A percentile compares a stretch with the other conserved stretches of the same genome.
These are phyloP conservation scores for Plenodomus biglobosus DNA, from an alignment of 2,329 filamentous ascomycete genomes.

Conservation along the genomic window DNA sequence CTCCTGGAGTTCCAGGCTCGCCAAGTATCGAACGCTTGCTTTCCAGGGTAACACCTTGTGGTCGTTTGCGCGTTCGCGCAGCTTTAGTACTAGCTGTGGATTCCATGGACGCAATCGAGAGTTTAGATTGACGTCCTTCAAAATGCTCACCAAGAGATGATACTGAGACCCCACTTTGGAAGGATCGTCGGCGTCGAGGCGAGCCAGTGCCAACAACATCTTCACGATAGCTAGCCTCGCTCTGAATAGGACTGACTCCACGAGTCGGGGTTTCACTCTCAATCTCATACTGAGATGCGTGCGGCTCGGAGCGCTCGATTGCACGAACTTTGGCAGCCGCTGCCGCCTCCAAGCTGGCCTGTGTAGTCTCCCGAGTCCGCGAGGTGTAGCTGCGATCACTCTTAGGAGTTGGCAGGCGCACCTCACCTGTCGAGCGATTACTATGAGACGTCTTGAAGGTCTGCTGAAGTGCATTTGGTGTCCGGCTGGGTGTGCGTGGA, in stretches of 20 bases:
- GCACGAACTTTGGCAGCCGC: constrained; percentile 45
- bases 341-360: constrained; percentile 31
- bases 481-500: constrained; percentile 65
- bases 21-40: constrained; percentile 53
- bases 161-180: constrained; percentile 50
- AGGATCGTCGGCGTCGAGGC: constrained; percentile 54
- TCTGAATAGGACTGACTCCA: constrained; percentile 85
- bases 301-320: constrained; percentile 37
- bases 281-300: constrained; percentile 43
- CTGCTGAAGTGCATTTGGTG: constrained; percentile 57
- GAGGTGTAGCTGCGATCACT: constrained; percentile 51
- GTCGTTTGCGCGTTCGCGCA: constrained; percentile 56
- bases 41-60: constrained; percentile 56
- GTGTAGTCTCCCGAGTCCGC: constrained; percentile 21
- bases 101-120: constrained; percentile 61
- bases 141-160: constrained; percentile 65
- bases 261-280: constrained; percentile 50
- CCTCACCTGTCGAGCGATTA: constrained; percentile 56
- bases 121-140: constrained; percentile 54
- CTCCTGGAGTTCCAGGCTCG: constrained; percentile 39
- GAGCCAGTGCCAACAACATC: constrained; percentile 27
- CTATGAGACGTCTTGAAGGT: constrained; percentile 68
- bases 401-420: constrained; percentile 50
- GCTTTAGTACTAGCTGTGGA: constrained; percentile 61
- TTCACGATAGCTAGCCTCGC: constrained; percentile 74